Evolutionary conservation across 257 asterid species (phyloP).

Genomic region (Striga asiatica): DNA sequence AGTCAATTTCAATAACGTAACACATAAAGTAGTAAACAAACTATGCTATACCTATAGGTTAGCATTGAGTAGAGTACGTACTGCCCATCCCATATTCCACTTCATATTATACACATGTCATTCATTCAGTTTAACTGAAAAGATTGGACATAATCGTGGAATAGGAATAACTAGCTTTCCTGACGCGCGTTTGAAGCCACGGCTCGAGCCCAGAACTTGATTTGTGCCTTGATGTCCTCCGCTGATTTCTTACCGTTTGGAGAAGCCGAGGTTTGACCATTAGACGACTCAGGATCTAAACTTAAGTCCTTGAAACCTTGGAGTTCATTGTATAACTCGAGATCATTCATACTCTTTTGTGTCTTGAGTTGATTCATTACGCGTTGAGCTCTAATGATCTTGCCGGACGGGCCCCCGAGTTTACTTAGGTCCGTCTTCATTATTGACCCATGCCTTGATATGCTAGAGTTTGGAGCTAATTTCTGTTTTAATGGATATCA

Average conservation of each 20-base stretch:
- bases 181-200: conserved; percentile 77
- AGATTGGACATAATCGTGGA: neutral
- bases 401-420: conserved; percentile 13
- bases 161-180: conserved; percentile 19
- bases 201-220: conserved; percentile 89
- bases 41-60: too few species aligned
- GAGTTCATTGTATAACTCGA: conserved; percentile 18
- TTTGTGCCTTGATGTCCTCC: conserved; percentile 64
- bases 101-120: too few species aligned
- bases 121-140: too few species aligned
- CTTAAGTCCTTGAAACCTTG: conserved; percentile 28
- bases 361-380: conserved; percentile 15
- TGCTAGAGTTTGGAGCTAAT: conserved; percentile 17
- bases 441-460: conserved; percentile 20
- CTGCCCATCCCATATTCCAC: too few species aligned
- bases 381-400: conserved; percentile 18
- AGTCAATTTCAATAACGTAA: too few species aligned
- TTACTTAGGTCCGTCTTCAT: conserved; percentile 21
- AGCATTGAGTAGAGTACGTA: too few species aligned
- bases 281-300: conserved; percentile 12
- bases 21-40: too few species aligned
- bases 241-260: conserved; percentile 20
- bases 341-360: conserved; percentile 26
- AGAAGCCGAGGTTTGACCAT: neutral
- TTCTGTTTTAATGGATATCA: too few species aligned